Evolutionary conservation across 2,329 filamentous ascomycete species (phyloP), one percentile per base, ranked within the genome.

Genomic region (Penicillium sp.): DNA sequence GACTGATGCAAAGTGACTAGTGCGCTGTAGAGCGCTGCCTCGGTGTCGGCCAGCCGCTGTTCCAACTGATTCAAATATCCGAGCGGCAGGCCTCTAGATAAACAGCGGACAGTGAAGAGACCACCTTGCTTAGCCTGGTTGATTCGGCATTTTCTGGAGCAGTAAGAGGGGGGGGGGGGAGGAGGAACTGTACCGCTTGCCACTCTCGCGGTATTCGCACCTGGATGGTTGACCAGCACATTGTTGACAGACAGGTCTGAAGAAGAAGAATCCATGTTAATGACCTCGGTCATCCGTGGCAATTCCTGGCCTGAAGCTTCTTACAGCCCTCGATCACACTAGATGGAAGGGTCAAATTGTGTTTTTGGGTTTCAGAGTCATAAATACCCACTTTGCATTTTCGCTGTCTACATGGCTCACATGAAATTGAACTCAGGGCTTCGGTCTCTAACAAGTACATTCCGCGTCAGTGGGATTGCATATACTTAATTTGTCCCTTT

Each of bases 51-150:
- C 32, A 60, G 47, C 35, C 57, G 46, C 36, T 57, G 48, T 40
- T 60, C 57, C 8, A 60, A 48, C 51, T 56, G 57, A 13, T 56
- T 59, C 8, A 60, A 34, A 40, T 60, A 59, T 26, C 57, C 57
- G 9, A 57, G 48, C 4, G 57, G 57, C 11, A 60, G 33, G 4
- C 57, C 57, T 43, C 57, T 60, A 36, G 18, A 18, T 18, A 18
- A 18, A 18, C 18, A 18, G 18, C 18, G 18, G 18, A 3, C 18
- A 18, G 18, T 18, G 18, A 18, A 18, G 18, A 18, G 18, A 18
- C 18, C 18, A 18, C 18, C 18, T 18, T 18, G 18, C 18, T 18
- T 18, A 18, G 18, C 18, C 18, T 18, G 18, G 18, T 18, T 18
- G 18, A 18, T 18, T 18, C 18, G 18, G 18, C 18, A 18, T 1